Evolutionary conservation across 1,284 basidiomycete genomes (phyloP), one percentile per base, ranked within the genome.

Genomic region (Leccinum laetum): DNA sequence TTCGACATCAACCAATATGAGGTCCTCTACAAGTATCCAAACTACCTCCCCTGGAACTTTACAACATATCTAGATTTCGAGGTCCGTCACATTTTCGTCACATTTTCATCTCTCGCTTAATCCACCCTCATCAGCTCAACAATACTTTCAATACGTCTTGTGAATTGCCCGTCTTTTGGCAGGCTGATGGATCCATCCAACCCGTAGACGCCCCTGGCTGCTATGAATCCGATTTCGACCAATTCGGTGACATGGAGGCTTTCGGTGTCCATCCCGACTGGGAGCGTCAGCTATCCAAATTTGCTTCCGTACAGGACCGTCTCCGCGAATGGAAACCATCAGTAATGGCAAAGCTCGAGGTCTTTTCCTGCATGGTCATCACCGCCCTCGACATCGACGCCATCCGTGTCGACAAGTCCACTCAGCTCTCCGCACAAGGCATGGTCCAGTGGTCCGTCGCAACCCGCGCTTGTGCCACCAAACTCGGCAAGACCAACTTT

Each of bases 261-360:
- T 97, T 97, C 76, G 95, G 95, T 90, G 94, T 96, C 44, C 94
- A 93, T 73, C 90, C 91, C n/a, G 91, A 94, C 77, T 95, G 92
- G 92, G 86, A 96, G 74, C 94, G 95, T 85, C 93, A 97, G 77
- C 81, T 97, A 32, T 88, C 93, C 70, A 97, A 97, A 77, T 96
- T 96, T 78, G 94, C 95, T 49, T 95, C 94, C 64, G 94, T 96
- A 5, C 95, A 97, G 75, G 95, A 97, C 77, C 93, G 94, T 85
- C 84, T 96, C 57, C 86, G 94, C 63, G 94, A 96, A 79, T 95
- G 95, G 95, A 86, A 88, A 29, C 86, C 90, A 1, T 73, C 81
- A 4, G 93, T 94, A 59, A 89, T 91, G 83, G 83, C 82, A 4
- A 92, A 90, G 75, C 86, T 97, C 57, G 82, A 90, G 68, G 80